These are phyloP conservation scores for Dendrobium chrysotoxum DNA, from an alignment of 106 monocot genomes.

Conservation along the genomic window DNA sequence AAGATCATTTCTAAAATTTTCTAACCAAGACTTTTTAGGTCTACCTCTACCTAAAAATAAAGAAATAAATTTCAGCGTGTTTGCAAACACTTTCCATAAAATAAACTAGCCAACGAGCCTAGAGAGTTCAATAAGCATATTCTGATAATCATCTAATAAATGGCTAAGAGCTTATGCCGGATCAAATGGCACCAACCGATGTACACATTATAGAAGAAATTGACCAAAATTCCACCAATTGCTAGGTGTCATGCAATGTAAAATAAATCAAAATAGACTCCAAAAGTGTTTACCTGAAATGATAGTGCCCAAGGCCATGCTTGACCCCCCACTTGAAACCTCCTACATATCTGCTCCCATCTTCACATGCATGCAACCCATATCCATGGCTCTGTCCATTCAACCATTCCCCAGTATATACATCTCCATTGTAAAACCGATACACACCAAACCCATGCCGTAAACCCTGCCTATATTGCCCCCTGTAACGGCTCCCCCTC, in stretches of 20 bases:
- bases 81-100: not conserved
- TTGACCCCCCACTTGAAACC: constrained; percentile 95
- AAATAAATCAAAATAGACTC: not conserved
- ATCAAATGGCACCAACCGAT: not conserved
- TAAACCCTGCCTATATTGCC: constrained; percentile 76
- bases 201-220: not conserved
- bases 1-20: too few relatives aligned
- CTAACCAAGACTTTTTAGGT: too few relatives aligned
- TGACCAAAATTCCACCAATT: not conserved
- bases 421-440: constrained; percentile 86
- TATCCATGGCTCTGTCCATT: constrained; percentile 96
- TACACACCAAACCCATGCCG: constrained; percentile 87
- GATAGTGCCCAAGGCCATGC: constrained; percentile 94
- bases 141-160: not conserved
- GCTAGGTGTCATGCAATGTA: not conserved
- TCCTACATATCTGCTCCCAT: constrained; percentile 89
- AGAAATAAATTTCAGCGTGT: not conserved
- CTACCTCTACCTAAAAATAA: too few relatives aligned
- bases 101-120: not conserved
- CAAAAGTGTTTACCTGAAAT: constrained; percentile 65
- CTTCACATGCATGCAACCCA: constrained; percentile 84
- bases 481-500: constrained; percentile 74
- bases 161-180: not conserved
- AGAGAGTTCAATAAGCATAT: not conserved
- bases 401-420: constrained; percentile 87